Evolutionary conservation across 2,329 filamentous ascomycete species (phyloP), one percentile per base, ranked within the genome.

Genomic region (Aspergillus phoenicis): DNA sequence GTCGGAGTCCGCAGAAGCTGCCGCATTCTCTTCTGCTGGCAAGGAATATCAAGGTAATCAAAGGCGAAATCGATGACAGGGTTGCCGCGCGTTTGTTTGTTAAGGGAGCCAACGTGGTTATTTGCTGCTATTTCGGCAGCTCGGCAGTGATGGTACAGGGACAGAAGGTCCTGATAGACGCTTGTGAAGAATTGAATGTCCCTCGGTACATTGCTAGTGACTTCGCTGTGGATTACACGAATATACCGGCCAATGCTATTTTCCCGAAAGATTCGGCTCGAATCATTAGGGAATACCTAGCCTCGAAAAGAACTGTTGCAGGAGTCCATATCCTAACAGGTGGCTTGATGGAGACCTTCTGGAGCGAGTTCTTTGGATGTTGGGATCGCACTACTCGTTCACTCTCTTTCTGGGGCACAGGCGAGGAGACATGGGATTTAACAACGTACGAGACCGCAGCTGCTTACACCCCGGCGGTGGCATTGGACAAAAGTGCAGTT

Each of bases 101-200:
- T 13, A 22, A 60, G 4, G 72, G 72, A 13, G 71, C 69, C 62
- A 70, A 78, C 51, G 73, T 79, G 0, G 68, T 77, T 22, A 67
- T 81, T 17, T 80, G 78, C 68, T 74, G 71, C 59, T 81, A 81
- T 58, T 68, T 79, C 0, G 78, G 78, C 15, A 69, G 74, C 57
- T 54, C 73, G n/a, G 63, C 69, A 5, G 61, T 80, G 39, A 81
- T 80, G 80, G 58, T 74, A 1, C 70, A 77, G 1, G 78, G 78
- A 0, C 79, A 81, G 59, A 80, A 79, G 54, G 41, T 68, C 0
- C 71, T 81, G 4, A 75, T 81, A 36, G 78, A 81, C 59, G 72
- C 75, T 1, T 78, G 77, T 60, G 73, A 74, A 3, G 68, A 59
- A 1, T 70, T 68, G 2, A 62, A 65, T 0, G 77, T 80, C 6